Evolutionary conservation across 2,329 filamentous ascomycete genomes (phyloP).

Genomic region (Coniosporium tulheliwenetii): DNA sequence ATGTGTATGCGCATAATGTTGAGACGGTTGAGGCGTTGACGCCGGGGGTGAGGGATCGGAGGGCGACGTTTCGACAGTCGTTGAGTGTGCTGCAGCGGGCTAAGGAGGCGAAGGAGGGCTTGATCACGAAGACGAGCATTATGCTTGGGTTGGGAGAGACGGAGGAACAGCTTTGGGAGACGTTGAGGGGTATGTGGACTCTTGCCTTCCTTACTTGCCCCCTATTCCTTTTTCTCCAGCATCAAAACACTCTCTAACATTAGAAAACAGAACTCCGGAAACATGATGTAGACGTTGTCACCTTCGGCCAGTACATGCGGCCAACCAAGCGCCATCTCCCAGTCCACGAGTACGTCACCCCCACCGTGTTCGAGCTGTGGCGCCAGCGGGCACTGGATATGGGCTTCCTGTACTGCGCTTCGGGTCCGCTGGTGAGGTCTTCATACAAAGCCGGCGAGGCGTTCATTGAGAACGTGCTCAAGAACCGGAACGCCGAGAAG

Average conservation of each 20-base stretch:
- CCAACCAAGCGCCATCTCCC: slow-evolving; percentile 96
- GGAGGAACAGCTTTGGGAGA: slow-evolving; percentile 68
- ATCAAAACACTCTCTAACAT: background rate
- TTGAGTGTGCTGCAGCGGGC: slow-evolving; percentile 64
- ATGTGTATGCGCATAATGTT: slow-evolving; percentile 94
- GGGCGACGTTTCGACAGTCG: slow-evolving; percentile 80
- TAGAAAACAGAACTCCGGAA: slow-evolving; percentile 54
- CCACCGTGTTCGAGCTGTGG: slow-evolving; percentile 85
- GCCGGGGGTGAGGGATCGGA: slow-evolving; percentile 74
- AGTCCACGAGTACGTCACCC: slow-evolving; percentile 88
- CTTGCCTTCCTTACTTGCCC: background rate
- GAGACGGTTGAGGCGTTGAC: slow-evolving; percentile 89
- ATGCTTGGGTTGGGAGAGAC: slow-evolving; percentile 94
- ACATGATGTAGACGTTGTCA: slow-evolving; percentile 80
- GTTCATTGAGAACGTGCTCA: slow-evolving; percentile 95
- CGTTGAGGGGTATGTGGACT: slow-evolving; percentile 46
- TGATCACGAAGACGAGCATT: slow-evolving; percentile 97
- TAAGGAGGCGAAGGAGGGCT: slow-evolving; percentile 57
- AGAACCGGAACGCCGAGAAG: slow-evolving; percentile 46
- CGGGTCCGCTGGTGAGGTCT: slow-evolving; percentile 79
- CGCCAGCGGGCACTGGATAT: slow-evolving; percentile 76
- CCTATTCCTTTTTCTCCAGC: background rate
- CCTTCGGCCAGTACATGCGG: slow-evolving; percentile 99
- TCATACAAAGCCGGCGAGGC: slow-evolving; percentile 97
- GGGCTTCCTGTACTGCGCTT: slow-evolving; percentile 94